Evolutionary conservation across 2,329 filamentous ascomycete genomes (phyloP), one percentile per base, ranked within the genome.

Genomic region (Monascus ruber): DNA sequence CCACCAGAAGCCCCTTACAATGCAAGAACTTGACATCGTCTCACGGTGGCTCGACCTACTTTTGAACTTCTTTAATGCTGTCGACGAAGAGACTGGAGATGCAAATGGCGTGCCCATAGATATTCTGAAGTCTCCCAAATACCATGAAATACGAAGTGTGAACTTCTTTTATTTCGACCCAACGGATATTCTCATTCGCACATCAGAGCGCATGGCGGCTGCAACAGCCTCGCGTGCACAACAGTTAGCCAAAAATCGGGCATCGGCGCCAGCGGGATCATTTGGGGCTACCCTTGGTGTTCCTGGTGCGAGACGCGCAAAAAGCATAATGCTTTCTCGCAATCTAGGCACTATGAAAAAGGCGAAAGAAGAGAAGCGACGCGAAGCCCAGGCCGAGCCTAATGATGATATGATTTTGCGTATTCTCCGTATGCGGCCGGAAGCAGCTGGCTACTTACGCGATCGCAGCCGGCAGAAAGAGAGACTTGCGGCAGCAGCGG

Each of bases 111-210:
- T 98, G 2, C 84, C 88, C 0, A 77, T 85, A 34, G 88, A 95
- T 60, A 81, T 95, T 27, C 75, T 98, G 56, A 94, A 94, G 65
- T 94, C 86, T 49, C 85, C 89, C 56, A 98, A 98, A 73, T 98
- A 94, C 71, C 88, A 95, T 69, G 91, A 98, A 62, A 77, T 98
- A 39, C 85, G 91, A 48, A 89, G 86, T 45, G 76, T 98, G 46
- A 94, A 94, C 68, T 98, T 96, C 73, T 98, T 96, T 72, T 98
- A 98, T 69, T 93, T 91, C 56, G 88, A 96, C 54, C 76, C 83
- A 27, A 94, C 87, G 1, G 85, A 93, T 44, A 88, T 84, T 51
- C 74, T 98, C 8, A 86, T 96, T 51, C 83, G 89, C 37, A 94
- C 86, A n/a, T 94, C 86, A 2, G 91, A 98, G 63, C 78, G 85